These are phyloP conservation scores for Gracilariopsis chorda DNA, from an alignment of 23 red algal species.

Conservation along the genomic window DNA sequence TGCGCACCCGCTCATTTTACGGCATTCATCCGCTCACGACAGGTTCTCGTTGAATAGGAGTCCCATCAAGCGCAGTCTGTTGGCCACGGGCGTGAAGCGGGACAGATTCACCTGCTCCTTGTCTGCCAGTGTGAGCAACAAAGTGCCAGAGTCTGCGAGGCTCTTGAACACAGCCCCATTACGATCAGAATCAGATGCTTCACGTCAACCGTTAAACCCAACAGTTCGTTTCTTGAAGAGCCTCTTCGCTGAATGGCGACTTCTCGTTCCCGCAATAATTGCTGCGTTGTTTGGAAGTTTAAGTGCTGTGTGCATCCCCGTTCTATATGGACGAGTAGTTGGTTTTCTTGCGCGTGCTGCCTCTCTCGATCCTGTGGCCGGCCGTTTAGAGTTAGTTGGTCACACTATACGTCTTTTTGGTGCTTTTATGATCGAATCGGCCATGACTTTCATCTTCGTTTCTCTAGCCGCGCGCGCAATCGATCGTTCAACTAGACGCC, in stretches of 20 bases:
- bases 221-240: not conserved
- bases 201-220: not conserved
- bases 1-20: no score
- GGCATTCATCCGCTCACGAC: no score
- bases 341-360: not conserved
- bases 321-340: conserved; percentile 7
- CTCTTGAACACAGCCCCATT: no score
- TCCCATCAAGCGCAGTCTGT: no score
- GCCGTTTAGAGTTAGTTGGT: not conserved
- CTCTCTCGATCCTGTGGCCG: not conserved
- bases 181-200: not conserved
- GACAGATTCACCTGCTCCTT: no score
- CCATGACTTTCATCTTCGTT: conserved; percentile 10
- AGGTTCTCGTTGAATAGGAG: no score
- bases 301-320: conserved; percentile 16
- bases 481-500: conserved; percentile 17
- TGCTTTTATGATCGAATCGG: conserved; percentile 13
- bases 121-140: not conserved
- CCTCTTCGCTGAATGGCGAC: not conserved
- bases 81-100: no score
- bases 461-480: conserved; percentile 14
- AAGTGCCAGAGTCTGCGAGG: not conserved
- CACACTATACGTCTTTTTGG: not conserved
- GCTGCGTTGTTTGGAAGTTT: conserved; percentile 19
- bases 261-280: conserved; percentile 43